Conservation (phyloP, 2,329 filamentous ascomycete species). For the Aspergillus ruber region DNA sequence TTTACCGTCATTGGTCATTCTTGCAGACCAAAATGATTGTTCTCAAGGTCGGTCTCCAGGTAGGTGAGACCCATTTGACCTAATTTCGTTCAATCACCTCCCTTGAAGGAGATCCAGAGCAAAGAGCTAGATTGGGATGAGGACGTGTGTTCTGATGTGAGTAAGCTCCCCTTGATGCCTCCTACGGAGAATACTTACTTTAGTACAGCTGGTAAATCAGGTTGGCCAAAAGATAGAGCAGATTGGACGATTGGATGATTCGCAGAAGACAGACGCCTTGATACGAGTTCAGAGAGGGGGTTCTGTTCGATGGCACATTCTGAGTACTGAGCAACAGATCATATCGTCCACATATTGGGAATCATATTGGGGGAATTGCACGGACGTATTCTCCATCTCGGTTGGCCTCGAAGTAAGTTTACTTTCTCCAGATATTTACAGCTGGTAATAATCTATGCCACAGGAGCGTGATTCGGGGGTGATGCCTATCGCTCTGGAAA, state of each 20-base stretch:
- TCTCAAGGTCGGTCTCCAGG: neutral
- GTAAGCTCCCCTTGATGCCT: neutral
- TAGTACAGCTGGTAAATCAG: slow-evolving; percentile 1
- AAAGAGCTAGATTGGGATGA: neutral
- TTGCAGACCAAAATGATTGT: slow-evolving; percentile 1
- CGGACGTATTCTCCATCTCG: neutral
- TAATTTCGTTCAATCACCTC: neutral
- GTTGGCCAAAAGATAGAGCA: slow-evolving; percentile 1
- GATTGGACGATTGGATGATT: neutral
- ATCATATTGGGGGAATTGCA: neutral
- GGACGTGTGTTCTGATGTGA: neutral
- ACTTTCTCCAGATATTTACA: neutral
- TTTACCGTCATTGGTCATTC: neutral
- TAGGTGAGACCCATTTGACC: neutral
- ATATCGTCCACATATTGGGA: neutral
- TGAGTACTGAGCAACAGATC: neutral
- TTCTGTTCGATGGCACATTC: neutral
- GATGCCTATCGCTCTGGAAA: slow-evolving; percentile 1
- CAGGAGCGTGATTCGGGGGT: neutral
- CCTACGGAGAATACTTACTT: neutral
- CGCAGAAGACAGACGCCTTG: slow-evolving; percentile 1
- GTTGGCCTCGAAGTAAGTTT: neutral
- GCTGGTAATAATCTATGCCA: neutral
- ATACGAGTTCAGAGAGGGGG: neutral
- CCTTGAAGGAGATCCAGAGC: neutral